These are phyloP conservation scores for Colletotrichum tabaci DNA, from an alignment of 2,329 filamentous ascomycete genomes.

Conservation along the genomic window DNA sequence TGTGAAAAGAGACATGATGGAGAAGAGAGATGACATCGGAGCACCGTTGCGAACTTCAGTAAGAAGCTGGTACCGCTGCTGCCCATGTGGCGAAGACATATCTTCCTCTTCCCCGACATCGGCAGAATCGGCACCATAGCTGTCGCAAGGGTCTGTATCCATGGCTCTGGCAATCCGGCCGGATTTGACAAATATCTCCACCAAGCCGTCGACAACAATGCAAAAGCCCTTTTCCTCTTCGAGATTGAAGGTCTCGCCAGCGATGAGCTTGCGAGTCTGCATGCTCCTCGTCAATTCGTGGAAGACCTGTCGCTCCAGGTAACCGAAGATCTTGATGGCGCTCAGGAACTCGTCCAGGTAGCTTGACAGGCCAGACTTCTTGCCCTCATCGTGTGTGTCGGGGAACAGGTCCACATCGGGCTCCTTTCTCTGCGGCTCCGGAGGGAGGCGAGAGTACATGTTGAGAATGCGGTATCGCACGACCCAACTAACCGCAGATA, in stretches of 20 bases:
- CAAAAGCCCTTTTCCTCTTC: constrained; percentile 99
- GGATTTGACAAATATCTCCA: constrained; percentile 99
- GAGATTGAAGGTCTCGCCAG: constrained; percentile 92
- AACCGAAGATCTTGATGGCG: constrained; percentile 99
- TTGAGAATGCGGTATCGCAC: constrained; percentile 96
- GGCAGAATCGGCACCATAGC: constrained; percentile 59
- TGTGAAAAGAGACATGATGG: constrained; percentile 96
- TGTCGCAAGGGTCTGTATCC: constrained; percentile 52
- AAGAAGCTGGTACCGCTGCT: constrained; percentile 92
- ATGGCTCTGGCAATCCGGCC: constrained; percentile 66
- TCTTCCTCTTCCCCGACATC: constrained; percentile 78
- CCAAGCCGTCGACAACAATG: constrained; percentile 93
- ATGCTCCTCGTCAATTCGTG: constrained; percentile 98
- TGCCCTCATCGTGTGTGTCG: constrained; percentile 89
- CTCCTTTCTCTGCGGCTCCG: constrained; percentile 95
- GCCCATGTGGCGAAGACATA: constrained; percentile 66
- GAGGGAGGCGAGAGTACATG: constrained; percentile 94
- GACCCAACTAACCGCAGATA: constrained; percentile 93
- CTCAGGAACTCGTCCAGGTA: constrained; percentile 98
- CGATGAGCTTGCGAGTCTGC: constrained; percentile 97
- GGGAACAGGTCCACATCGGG: constrained; percentile 96
- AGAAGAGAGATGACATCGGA: constrained; percentile 98
- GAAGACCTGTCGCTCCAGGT: constrained; percentile 95
- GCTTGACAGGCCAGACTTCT: constrained; percentile 92
- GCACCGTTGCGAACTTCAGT: constrained; percentile 98